Conservation (phyloP, 495 filamentous ascomycete species). For the Penicillium desertorum region DNA sequence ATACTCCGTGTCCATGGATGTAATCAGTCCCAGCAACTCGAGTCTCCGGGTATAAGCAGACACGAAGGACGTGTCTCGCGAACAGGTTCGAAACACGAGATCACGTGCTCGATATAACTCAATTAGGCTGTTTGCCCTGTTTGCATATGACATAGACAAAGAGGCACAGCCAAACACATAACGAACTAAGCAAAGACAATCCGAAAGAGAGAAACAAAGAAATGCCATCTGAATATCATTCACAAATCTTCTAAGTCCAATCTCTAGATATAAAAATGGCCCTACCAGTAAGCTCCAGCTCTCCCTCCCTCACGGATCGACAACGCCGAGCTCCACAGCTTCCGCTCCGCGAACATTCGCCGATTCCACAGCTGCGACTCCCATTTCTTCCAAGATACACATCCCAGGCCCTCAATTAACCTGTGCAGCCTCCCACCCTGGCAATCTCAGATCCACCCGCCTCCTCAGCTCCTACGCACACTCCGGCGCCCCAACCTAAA, state of each 20-base stretch:
- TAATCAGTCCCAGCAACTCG: background rate
- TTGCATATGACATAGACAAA: slow-evolving; percentile 19
- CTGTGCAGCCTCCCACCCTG: background rate
- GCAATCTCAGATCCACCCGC: background rate
- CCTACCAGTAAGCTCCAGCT: slow-evolving; percentile 1
- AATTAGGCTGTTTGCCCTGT: slow-evolving; percentile 30
- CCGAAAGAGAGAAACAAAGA: background rate
- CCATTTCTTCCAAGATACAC: background rate
- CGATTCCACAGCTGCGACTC: background rate
- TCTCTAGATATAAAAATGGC: background rate
- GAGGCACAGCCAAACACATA: background rate
- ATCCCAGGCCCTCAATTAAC: background rate
- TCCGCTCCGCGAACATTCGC: slow-evolving; percentile 11
- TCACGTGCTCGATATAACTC: slow-evolving; percentile 36
- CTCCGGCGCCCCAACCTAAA: slow-evolving; percentile 7
- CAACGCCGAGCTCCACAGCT: slow-evolving; percentile 27
- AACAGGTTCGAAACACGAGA: slow-evolving; percentile 32
- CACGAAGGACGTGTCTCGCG: slow-evolving; percentile 24
- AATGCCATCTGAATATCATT: background rate
- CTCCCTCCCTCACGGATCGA: background rate
- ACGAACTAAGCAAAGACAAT: background rate
- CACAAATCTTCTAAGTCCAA: background rate
- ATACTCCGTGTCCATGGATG: slow-evolving; percentile 19
- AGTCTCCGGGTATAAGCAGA: slow-evolving; percentile 1
- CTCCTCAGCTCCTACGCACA: background rate